Conservation (phyloP, 2,329 filamentous ascomycete species). For the Mycogone perniciosa region DNA sequence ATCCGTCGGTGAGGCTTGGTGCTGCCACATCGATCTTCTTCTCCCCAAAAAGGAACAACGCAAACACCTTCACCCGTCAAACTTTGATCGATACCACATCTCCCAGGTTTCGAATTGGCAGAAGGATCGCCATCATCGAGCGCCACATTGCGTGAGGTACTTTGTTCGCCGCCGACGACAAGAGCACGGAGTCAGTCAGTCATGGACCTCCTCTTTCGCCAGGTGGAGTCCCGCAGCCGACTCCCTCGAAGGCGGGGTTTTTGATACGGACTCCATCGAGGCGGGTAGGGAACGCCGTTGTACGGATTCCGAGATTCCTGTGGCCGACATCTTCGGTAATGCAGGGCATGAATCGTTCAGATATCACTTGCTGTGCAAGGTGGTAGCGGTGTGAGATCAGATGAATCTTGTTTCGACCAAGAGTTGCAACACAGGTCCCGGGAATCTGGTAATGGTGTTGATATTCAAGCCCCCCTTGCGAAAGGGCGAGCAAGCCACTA, state of each 20-base stretch:
- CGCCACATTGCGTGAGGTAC: background rate
- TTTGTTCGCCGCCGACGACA: background rate
- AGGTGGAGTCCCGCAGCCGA: background rate
- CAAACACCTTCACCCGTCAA: background rate
- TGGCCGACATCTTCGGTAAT: too few species aligned
- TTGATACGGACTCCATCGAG: too few species aligned
- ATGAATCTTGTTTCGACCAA: conserved; percentile 7
- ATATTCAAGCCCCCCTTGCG: background rate
- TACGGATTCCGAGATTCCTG: background rate
- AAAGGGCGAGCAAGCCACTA: background rate
- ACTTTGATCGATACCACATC: background rate
- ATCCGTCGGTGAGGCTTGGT: background rate
- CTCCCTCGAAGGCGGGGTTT: too few species aligned
- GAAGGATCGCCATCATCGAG: background rate
- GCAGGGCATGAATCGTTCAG: too few species aligned
- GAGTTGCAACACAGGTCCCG: conserved; percentile 13
- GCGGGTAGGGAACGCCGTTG: background rate
- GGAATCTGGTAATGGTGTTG: conserved; percentile 14
- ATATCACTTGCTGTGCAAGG: background rate
- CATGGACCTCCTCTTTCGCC: background rate
- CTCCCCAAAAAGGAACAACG: background rate
- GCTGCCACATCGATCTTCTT: background rate
- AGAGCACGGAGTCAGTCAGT: background rate
- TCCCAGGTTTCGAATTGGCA: background rate
- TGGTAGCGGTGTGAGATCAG: conserved; percentile 6